Evolutionary conservation across 2,329 filamentous ascomycete genomes (phyloP).

Genomic region (Microdochium nivale): DNA sequence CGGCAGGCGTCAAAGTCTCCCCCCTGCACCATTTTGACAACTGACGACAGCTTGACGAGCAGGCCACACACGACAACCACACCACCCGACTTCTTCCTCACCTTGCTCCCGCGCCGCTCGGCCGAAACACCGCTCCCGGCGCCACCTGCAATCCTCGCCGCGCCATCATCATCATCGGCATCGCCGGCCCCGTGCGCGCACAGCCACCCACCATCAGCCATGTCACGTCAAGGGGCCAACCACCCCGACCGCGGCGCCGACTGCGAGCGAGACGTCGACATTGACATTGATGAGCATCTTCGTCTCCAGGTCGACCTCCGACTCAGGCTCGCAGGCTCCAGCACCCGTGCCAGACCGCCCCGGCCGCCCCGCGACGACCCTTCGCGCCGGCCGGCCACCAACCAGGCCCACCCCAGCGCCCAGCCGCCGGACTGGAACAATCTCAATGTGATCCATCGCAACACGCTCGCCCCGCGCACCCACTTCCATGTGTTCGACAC

Average conservation of each 20-base stretch:
- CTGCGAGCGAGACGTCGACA: neutral
- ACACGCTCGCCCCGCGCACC: constrained; percentile 47
- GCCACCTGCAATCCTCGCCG: too few species aligned
- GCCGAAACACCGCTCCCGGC: too few species aligned
- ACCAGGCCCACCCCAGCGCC: neutral
- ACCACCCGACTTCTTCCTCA: too few species aligned
- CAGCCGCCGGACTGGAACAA: constrained; percentile 55
- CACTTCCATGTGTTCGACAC: constrained; percentile 45
- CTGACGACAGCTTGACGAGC: too few species aligned
- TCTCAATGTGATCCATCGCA: constrained; percentile 48
- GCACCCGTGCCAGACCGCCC: neutral
- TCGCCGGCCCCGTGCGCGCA: neutral
- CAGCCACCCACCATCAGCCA: neutral
- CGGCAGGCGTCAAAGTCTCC: too few species aligned
- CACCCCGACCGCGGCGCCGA: neutral
- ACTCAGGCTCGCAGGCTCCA: neutral
- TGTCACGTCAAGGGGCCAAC: neutral
- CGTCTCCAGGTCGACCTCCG: neutral
- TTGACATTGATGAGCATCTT: neutral
- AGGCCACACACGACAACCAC: too few species aligned
- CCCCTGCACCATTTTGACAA: too few species aligned
- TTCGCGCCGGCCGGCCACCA: neutral
- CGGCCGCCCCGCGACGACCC: neutral
- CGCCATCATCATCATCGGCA: too few species aligned
- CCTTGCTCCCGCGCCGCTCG: too few species aligned